Conservation (phyloP, 345 rosid species). For the Eucalyptus urophylla region DNA sequence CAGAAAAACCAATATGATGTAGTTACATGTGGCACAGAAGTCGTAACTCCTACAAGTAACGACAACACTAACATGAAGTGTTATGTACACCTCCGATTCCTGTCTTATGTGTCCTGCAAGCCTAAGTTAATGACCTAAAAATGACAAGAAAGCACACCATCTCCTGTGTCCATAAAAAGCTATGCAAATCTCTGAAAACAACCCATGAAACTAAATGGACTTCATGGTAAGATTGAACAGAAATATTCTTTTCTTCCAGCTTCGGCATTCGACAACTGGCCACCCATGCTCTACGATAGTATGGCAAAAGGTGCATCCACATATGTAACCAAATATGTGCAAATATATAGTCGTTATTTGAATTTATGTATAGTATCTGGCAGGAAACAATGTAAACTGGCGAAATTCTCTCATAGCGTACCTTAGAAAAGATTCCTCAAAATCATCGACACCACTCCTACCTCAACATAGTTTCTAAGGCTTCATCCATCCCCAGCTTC, state of each 20-base stretch:
- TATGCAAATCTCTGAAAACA: not conserved
- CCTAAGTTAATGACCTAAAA: not conserved
- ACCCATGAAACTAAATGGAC: not conserved
- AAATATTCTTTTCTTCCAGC: not conserved
- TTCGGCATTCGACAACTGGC: not conserved
- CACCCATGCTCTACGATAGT: not conserved
- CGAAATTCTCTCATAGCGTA: not conserved
- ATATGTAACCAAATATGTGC: not conserved
- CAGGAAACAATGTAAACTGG: not conserved
- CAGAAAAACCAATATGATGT: not conserved
- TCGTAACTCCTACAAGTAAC: not conserved
- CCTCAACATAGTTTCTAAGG: not conserved
- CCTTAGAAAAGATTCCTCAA: not conserved
- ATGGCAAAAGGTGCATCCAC: not conserved
- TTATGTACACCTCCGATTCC: not conserved
- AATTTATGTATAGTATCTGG: not conserved
- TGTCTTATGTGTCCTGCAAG: not conserved
- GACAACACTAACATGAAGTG: not conserved
- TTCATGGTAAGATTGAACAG: not conserved
- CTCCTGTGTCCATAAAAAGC: not conserved
- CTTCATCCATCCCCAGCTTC: not conserved
- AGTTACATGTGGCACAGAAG: not conserved
- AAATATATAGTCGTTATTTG: not conserved
- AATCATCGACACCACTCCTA: not conserved
- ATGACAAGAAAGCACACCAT: not conserved